Conservation (phyloP, 2,329 filamentous ascomycete species). For the Fusarium sp. region DNA sequence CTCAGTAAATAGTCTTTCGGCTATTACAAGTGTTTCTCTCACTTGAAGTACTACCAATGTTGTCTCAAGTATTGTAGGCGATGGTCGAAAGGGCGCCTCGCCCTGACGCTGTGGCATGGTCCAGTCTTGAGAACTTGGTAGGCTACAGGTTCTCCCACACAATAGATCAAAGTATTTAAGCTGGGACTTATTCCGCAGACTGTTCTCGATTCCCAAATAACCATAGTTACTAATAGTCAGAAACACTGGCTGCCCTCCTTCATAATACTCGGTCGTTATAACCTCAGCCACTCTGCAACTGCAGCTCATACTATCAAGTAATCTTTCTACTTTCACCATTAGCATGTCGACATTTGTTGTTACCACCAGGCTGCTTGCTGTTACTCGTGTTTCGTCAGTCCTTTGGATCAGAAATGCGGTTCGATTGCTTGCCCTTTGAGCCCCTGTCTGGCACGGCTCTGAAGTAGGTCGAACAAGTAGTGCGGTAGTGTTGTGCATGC, state of each 20-base stretch:
- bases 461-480: neutral
- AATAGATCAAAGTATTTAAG: neutral
- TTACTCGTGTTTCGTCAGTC: neutral
- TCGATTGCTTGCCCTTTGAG: neutral
- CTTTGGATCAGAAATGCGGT: neutral
- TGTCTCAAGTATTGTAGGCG: neutral
- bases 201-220: neutral
- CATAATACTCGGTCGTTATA: neutral
- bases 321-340: neutral
- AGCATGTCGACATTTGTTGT: neutral
- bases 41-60: neutral
- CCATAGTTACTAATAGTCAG: neutral
- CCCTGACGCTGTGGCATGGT: neutral
- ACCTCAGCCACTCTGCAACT: neutral
- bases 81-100: neutral
- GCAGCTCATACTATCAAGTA: neutral
- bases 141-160: neutral
- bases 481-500: too few relatives aligned
- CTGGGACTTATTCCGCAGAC: neutral
- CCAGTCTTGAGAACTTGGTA: neutral
- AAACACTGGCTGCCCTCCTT: too few relatives aligned
- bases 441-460: neutral
- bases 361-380: neutral
- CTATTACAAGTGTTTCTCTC: too few relatives aligned
- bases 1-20: too few relatives aligned